These are phyloP conservation scores for Wilhelminamyces savonicus DNA, from an alignment of 805 yeast species.

Conservation along the genomic window DNA sequence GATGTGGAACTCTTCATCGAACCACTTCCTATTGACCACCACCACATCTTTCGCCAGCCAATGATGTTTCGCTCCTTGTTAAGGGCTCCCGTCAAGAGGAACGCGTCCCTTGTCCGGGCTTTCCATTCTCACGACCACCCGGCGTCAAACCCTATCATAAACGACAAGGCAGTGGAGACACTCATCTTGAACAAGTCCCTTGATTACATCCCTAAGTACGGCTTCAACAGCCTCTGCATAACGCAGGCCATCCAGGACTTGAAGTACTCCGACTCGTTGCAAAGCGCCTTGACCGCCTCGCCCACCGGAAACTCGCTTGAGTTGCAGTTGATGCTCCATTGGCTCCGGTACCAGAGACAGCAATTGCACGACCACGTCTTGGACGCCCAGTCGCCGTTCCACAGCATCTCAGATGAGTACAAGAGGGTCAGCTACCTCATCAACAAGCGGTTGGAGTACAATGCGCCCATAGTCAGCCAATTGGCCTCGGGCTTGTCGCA, in stretches of 20 bases:
- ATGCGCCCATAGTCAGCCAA: conserved; percentile 39
- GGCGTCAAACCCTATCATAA: conserved; percentile 26
- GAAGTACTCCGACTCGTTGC: conserved; percentile 48
- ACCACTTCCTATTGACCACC: too few species aligned
- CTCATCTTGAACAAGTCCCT: conserved; percentile 31
- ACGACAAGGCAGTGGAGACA: conserved; percentile 29
- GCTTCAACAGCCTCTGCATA: conserved; percentile 45
- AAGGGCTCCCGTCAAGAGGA: too few species aligned
- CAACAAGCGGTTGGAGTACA: conserved; percentile 46
- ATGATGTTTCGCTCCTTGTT: too few species aligned
- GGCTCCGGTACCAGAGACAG: conserved; percentile 40
- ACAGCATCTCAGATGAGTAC: conserved; percentile 24
- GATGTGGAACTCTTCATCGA: too few species aligned
- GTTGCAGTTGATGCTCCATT: conserved; percentile 49
- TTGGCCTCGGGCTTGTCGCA: conserved; percentile 51
- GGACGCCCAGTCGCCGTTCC: conserved; percentile 17
- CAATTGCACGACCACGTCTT: conserved; percentile 24
- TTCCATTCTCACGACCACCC: conserved; percentile 34
- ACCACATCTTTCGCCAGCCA: too few species aligned
- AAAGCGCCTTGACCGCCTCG: conserved; percentile 31
- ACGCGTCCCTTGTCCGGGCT: too few species aligned
- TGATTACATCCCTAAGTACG: conserved; percentile 42
- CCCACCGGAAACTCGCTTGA: conserved; percentile 43
- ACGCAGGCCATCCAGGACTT: conserved; percentile 42
- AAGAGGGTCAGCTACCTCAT: conserved; percentile 40